Evolutionary conservation across 495 filamentous ascomycete genomes (phyloP).

Genomic region (Hyaloscypha finlandica): DNA sequence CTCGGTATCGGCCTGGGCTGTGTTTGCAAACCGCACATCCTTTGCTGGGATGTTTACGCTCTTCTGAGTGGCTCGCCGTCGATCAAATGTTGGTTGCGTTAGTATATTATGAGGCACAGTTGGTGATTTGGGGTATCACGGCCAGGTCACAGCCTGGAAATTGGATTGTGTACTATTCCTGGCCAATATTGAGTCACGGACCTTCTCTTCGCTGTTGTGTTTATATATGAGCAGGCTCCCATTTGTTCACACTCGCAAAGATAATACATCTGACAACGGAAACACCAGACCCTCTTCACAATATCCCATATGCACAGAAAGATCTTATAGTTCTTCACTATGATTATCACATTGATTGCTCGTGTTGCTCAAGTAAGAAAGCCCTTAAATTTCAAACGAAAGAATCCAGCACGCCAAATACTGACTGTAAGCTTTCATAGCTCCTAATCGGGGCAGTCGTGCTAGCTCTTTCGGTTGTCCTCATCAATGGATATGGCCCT

Average conservation of each 20-base stretch:
- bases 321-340: conserved; percentile 4
- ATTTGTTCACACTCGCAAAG: not conserved
- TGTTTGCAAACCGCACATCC: not conserved
- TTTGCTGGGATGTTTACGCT: not conserved
- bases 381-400: not conserved
- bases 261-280: not conserved
- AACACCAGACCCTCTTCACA: not conserved
- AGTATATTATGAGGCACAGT: not conserved
- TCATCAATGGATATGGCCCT: conserved; percentile 26
- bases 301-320: not conserved
- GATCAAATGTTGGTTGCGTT: not conserved
- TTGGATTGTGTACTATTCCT: not conserved
- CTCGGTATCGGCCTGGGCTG: not conserved
- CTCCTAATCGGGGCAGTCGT: conserved; percentile 26
- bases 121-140: not conserved
- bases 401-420: not conserved
- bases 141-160: not conserved
- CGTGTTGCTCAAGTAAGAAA: conserved; percentile 26
- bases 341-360: conserved; percentile 26
- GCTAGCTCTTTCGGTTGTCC: conserved; percentile 23
- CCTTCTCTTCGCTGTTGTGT: not conserved
- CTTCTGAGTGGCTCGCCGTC: not conserved
- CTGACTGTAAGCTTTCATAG: conserved; percentile 14
- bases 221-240: conserved; percentile 3
- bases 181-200: conserved; percentile 5